These are phyloP conservation scores for Talaromyces proteolyticus DNA, from an alignment of 495 filamentous ascomycete genomes.

Conservation along the genomic window DNA sequence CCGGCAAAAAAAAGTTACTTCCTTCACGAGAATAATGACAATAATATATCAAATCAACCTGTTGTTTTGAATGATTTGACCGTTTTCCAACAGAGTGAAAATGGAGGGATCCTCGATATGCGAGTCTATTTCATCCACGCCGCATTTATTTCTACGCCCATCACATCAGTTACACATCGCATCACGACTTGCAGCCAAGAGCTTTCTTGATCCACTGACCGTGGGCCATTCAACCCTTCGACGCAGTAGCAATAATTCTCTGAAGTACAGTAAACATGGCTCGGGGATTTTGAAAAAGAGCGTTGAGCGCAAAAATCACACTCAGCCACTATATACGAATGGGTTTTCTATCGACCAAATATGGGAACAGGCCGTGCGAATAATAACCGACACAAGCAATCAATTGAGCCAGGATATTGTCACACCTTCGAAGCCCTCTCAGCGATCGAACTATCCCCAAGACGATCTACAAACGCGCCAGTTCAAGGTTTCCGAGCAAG, in stretches of 20 bases:
- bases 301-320: slow-evolving; percentile 53
- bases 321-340: slow-evolving; percentile 75
- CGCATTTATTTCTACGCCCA: slow-evolving; percentile 67
- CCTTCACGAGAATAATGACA: too few species aligned
- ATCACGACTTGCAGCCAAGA: slow-evolving; percentile 65
- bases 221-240: slow-evolving; percentile 60
- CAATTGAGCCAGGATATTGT: slow-evolving; percentile 33
- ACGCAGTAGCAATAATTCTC: slow-evolving; percentile 46
- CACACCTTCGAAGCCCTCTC: not conserved
- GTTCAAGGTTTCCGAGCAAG: slow-evolving; percentile 11
- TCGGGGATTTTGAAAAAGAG: slow-evolving; percentile 31
- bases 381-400: slow-evolving; percentile 54
- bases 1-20: slow-evolving; percentile 10
- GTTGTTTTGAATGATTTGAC: not conserved
- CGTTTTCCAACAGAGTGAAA: not conserved
- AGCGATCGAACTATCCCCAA: not conserved
- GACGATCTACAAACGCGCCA: not conserved
- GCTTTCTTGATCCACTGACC: slow-evolving; percentile 71
- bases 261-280: slow-evolving; percentile 61
- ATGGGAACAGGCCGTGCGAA: slow-evolving; percentile 86
- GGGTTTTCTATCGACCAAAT: slow-evolving; percentile 87
- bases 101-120: slow-evolving; percentile 2
- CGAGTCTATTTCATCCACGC: slow-evolving; percentile 7
- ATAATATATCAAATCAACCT: too few species aligned
- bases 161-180: slow-evolving; percentile 53